Conservation (phyloP, 805 yeast genomes). For the Metschnikowia aberdeeniae region DNA sequence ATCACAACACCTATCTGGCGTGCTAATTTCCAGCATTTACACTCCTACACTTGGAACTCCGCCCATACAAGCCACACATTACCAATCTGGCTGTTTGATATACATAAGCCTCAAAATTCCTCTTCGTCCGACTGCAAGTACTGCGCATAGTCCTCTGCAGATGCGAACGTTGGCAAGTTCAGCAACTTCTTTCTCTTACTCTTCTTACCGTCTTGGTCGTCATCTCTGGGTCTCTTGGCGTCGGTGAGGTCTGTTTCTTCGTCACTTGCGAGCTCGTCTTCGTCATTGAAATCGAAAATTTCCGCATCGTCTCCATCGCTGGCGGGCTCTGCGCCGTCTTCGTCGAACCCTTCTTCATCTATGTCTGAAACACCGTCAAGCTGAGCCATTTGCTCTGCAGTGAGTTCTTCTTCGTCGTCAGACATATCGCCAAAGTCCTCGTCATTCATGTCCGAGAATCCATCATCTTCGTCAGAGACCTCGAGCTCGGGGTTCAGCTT, state of each 20-base stretch:
- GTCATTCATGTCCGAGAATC: slow-evolving; percentile 40
- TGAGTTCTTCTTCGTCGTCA: slow-evolving; percentile 6
- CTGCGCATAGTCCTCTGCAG: slow-evolving; percentile 81
- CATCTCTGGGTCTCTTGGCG: slow-evolving; percentile 27
- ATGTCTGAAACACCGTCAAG: slow-evolving; percentile 23
- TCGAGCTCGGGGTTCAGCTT: slow-evolving; percentile 70
- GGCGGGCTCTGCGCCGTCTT: slow-evolving; percentile 29
- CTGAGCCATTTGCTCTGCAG: not conserved
- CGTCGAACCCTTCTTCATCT: slow-evolving; percentile 29
- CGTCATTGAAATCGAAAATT: not conserved
- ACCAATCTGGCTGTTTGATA: not conserved
- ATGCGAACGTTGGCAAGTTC: slow-evolving; percentile 79
- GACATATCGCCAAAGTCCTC: slow-evolving; percentile 36
- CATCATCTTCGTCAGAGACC: slow-evolving; percentile 29
- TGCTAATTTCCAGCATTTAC: no score
- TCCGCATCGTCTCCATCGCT: slow-evolving; percentile 11
- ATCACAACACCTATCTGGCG: no score
- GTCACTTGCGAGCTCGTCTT: slow-evolving; percentile 9
- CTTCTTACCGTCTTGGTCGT: slow-evolving; percentile 27
- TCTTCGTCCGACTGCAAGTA: slow-evolving; percentile 66
- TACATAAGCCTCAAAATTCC: not conserved
- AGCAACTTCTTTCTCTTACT: slow-evolving; percentile 55
- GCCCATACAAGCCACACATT: no score
- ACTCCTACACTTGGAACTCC: no score
- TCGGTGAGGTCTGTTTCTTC: slow-evolving; percentile 17